phyloP scores from a whole-genome alignment of 805 yeast genomes.

The Kluyveromyces aestuarii region DNA sequence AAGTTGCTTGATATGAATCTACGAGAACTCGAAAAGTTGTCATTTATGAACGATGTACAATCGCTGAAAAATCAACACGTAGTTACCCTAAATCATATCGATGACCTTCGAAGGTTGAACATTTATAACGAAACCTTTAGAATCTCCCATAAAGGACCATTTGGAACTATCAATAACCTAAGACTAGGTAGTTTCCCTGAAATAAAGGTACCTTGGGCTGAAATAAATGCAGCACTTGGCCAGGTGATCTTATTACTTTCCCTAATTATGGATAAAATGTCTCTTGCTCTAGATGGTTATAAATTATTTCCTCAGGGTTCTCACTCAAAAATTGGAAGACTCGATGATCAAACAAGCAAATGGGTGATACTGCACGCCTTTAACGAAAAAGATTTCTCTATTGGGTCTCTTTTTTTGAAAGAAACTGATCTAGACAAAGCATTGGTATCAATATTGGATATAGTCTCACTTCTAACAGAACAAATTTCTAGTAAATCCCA shows the following conservation, averaged over 20 bases:
- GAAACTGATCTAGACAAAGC: slow-evolving; percentile 74
- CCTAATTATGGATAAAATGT: slow-evolving; percentile 51
- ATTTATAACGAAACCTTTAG: slow-evolving; percentile 77
- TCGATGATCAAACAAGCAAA: slow-evolving; percentile 28
- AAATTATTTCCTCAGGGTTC: slow-evolving; percentile 77
- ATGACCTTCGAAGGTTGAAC: slow-evolving; percentile 63
- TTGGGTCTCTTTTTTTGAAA: slow-evolving; percentile 51
- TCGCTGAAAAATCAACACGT: slow-evolving; percentile 57
- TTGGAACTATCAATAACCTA: slow-evolving; percentile 81
- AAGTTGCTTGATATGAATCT: slow-evolving; percentile 43
- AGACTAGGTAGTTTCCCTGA: slow-evolving; percentile 63
- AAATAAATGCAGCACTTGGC: slow-evolving; percentile 86
- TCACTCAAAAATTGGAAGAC: slow-evolving; percentile 55
- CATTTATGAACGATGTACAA: slow-evolving; percentile 46
- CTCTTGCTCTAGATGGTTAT: slow-evolving; percentile 48
- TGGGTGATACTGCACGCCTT: slow-evolving; percentile 45
- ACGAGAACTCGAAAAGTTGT: slow-evolving; percentile 42
- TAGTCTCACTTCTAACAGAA: slow-evolving; percentile 18
- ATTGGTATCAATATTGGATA: slow-evolving; percentile 62
- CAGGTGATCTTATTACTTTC: slow-evolving; percentile 64
- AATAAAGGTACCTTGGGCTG: slow-evolving; percentile 73
- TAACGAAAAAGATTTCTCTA: slow-evolving; percentile 67
- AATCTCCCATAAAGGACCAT: slow-evolving; percentile 75
- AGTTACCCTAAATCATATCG: slow-evolving; percentile 54
- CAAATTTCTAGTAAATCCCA: slow-evolving; percentile 20